These are phyloP conservation scores for Pleurotus tuoliensis DNA, from an alignment of 768 basidiomycete genomes.

Conservation along the genomic window DNA sequence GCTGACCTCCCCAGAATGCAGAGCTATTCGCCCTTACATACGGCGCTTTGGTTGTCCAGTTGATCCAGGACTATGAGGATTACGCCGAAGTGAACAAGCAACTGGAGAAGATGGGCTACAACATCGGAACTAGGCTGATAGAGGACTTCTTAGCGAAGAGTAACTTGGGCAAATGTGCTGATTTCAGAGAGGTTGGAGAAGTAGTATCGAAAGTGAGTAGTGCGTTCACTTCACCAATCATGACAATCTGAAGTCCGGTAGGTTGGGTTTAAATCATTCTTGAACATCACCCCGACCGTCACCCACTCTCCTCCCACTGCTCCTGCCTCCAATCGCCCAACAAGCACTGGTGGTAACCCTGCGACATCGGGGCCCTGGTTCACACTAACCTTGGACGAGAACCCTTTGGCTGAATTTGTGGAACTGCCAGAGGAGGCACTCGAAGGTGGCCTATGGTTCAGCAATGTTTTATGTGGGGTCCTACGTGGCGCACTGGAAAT, in stretches of 20 bases:
- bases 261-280: conserved; percentile 98
- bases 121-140: conserved; percentile 92
- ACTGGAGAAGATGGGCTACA: conserved; percentile 99
- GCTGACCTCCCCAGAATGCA: conserved; percentile 67
- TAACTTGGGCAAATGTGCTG: conserved; percentile 84
- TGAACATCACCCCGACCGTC: conserved; percentile 86
- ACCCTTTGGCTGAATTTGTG: conserved; percentile 94
- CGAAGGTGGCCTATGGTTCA: conserved; percentile 94
- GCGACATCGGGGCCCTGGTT: conserved; percentile 59
- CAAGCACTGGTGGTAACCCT: conserved; percentile 16
- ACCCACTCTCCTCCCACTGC: conserved; percentile 60
- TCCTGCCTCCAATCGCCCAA: conserved; percentile 41
- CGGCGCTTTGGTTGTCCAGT: conserved; percentile 94
- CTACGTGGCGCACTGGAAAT: conserved; percentile 92
- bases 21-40: conserved; percentile 97
- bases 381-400: conserved; percentile 87
- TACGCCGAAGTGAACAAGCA: conserved; percentile 94
- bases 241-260: conserved; percentile 24
- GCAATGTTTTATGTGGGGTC: conserved; percentile 94
- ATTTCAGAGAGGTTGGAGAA: conserved; percentile 94
- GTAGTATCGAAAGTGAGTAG: conserved; percentile 82
- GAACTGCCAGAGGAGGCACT: conserved; percentile 92
- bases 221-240: not conserved
- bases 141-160: conserved; percentile 97
- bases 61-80: conserved; percentile 99